Base-by-base conservation (phyloP, 2,329 filamentous ascomycete genomes). In the Epichloe hybrida region DNA sequence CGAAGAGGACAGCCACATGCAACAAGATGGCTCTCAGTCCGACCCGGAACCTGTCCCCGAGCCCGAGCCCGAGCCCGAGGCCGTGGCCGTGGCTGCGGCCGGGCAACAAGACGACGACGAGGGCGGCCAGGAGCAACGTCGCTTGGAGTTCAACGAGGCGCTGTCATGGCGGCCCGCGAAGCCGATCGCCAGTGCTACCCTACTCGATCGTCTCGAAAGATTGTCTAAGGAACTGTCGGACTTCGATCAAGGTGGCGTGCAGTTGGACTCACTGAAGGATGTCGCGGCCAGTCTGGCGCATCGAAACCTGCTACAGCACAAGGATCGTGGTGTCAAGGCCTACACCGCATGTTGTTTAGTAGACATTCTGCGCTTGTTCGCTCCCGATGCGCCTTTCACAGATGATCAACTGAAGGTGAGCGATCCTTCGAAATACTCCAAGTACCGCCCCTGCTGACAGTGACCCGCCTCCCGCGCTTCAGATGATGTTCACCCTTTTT, bases 401-500 rank as follows among this genome's bases (percentile, higher is more conserved):
- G 81, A 80, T 40, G 81, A 86, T 53, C 90, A 97, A 70, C 76
- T 97, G 55, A 95, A 94, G 83, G 89, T 91, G 68, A 57, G 40
- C n/a, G 9, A 13, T 4, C 20, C 27, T 17, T 35, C 13, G 7
- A 8, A 8, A 72, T 50, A 13, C 39, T 27, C 35, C 34, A 41
- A 48, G 3, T 21, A 49, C 51, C 43, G 36, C 52, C 17, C 35
- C 46, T 12, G 36, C 35, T 55, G 48, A 56, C 57, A 43, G 53
- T 50, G 6, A 20, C 17, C 23, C 31, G 5, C 31, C 17, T 35
- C 21, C 31, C 37, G 13, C 27, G n/a, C 20, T 35, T 9, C 51
- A 95, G 88, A 89, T 95, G 69, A 91, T 97, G 64, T 98, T 97
- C 71, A 84, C 83, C 31, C 80, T 95, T 54, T 88, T 96, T 64